Evolutionary conservation across 2,329 filamentous ascomycete genomes (phyloP), one percentile per base, ranked within the genome.

Genomic region (Phialemonium atrogriseum): DNA sequence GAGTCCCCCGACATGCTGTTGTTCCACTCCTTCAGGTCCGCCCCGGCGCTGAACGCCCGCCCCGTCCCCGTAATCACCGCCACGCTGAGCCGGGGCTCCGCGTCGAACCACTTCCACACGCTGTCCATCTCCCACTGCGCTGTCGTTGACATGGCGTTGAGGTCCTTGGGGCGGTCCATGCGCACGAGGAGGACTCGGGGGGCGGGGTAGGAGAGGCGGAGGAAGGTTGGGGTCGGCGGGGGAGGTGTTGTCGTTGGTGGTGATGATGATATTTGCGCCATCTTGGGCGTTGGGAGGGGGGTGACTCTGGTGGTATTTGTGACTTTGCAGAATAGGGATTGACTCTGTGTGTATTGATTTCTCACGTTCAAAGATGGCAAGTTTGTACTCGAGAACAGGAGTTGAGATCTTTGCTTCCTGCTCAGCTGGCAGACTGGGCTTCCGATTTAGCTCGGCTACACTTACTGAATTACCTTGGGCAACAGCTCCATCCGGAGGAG

Each of bases 101-200:
- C 36, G 24, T 51, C 45, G 28, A 50, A 45, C 46, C 44, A 50
- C 27, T 46, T 49, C 62, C 66, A 79, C 5, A 72, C 48, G 3
- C 46, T 39, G 35, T 64, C 52, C 30, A 69, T 60, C 27, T 64
- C 54, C 26, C 48, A 52, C 19, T 60, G 61, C 9, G 52, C 59
- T 8, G 53, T 44, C 13, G 55, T 56, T 5, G 56, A 55, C 42
- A 64, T 59, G 27, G 51, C 61, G 40, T 64, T 63, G 9, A 60
- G 43, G 32, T 52, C 53, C 11, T 57, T 44, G 2, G 56, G 54
- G 10, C 60, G 47, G 40, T 59, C 56, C 43, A 63, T 52, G 5
- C 56, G 60, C 35, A 65, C 51, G 22, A 59, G 49, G 5, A 64
- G 41, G 25, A 62, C 51, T 7, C 56, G 52, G 5, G 57, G 54